A percentile compares a stretch with the other conserved stretches of the same genome.
Conservation (phyloP, 306 rosid species). For the Dalbergia cultrata region DNA sequence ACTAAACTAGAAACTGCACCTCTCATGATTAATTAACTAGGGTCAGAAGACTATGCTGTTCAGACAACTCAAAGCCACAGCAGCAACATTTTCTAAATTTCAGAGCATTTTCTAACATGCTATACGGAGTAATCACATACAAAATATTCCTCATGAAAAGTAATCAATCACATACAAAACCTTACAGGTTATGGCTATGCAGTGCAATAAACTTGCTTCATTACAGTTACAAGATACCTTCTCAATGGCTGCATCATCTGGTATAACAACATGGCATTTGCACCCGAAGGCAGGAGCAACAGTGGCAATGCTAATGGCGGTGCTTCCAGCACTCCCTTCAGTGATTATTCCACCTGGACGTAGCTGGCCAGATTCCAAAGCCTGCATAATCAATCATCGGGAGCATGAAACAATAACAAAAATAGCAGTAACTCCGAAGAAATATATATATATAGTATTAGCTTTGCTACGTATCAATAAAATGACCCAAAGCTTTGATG, state of each 20-base stretch:
- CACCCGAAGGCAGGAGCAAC: conserved; percentile 97
- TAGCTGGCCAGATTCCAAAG: conserved; percentile 78
- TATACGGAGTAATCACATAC: no score
- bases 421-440: neutral
- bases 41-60: neutral
- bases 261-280: conserved; percentile 88
- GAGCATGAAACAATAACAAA: conserved; percentile 10
- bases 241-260: conserved; percentile 95
- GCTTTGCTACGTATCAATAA: neutral
- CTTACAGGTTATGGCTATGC: neutral
- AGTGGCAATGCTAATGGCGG: conserved; percentile 92
- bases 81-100: no score
- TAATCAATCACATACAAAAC: conserved; percentile 4
- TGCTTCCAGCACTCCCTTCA: conserved; percentile 97
- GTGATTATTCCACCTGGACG: conserved; percentile 82
- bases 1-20: neutral
- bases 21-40: neutral
- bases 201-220: conserved; percentile 18
- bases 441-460: neutral
- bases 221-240: conserved; percentile 59
- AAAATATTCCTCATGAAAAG: neutral
- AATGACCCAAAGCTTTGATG: neutral
- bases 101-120: no score
- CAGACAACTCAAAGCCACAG: neutral
- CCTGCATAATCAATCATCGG: conserved; percentile 58